Conservation (phyloP, 768 basidiomycete genomes). For the Lepiota venenata region DNA sequence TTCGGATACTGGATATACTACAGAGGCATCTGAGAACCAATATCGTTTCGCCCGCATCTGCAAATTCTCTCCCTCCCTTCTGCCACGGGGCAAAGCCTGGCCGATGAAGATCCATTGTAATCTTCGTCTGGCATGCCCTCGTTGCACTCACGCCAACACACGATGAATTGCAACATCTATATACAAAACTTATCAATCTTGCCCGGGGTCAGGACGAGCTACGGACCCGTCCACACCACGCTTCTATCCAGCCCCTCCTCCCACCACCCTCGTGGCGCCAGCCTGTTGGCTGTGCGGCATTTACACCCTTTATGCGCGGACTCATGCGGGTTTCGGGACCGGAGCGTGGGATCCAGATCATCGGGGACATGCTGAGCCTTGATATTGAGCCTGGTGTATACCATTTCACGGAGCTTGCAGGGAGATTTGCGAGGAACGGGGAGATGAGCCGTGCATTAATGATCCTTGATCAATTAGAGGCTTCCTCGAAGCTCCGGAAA, state of each 20-base stretch:
- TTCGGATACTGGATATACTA: neutral
- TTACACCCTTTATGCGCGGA: slow-evolving; percentile 50
- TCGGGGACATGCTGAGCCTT: slow-evolving; percentile 50
- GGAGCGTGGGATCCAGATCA: slow-evolving; percentile 30
- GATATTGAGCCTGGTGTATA: slow-evolving; percentile 42
- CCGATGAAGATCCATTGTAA: slow-evolving; percentile 30
- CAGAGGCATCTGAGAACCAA: slow-evolving; percentile 4
- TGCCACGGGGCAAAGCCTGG: slow-evolving; percentile 27
- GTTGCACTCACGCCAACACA: slow-evolving; percentile 19
- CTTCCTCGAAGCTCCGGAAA: neutral
- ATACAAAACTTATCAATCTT: slow-evolving; percentile 37
- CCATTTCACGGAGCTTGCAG: slow-evolving; percentile 50
- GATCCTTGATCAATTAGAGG: slow-evolving; percentile 42
- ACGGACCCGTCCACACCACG: slow-evolving; percentile 2
- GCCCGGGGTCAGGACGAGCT: slow-evolving; percentile 11
- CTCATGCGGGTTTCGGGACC: slow-evolving; percentile 31
- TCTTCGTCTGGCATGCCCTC: slow-evolving; percentile 39
- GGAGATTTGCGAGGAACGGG: slow-evolving; percentile 39
- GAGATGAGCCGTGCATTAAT: slow-evolving; percentile 30
- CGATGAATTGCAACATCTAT: slow-evolving; percentile 32
- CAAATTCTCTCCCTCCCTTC: slow-evolving; percentile 5
- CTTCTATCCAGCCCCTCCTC: slow-evolving; percentile 20
- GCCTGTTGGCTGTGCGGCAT: slow-evolving; percentile 28
- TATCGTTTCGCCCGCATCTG: slow-evolving; percentile 11
- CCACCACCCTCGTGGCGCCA: slow-evolving; percentile 27